phyloP scores from a whole-genome alignment of 1,284 basidiomycete genomes.

The Naganishia albida region DNA sequence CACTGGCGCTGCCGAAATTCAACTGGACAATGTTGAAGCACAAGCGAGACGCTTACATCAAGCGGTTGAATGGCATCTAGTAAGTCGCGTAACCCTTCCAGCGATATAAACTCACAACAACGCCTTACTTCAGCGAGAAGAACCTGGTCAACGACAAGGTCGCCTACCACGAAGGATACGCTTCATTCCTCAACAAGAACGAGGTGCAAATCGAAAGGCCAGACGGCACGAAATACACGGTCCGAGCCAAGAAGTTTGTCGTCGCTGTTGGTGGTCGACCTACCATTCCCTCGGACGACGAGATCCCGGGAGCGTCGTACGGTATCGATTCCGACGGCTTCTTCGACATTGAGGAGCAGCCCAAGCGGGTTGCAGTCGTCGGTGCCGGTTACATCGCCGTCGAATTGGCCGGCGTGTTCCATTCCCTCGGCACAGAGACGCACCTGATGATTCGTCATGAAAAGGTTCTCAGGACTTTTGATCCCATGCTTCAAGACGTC shows the following conservation, averaged over 20 bases:
- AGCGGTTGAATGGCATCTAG: conserved; percentile 87
- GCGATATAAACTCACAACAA: too few species aligned
- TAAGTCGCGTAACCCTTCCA: conserved; percentile 45
- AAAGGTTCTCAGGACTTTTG: conserved; percentile 87
- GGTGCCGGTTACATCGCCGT: conserved; percentile 98
- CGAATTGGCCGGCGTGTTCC: conserved; percentile 86
- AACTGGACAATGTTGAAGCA: conserved; percentile 89
- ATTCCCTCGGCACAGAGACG: conserved; percentile 83
- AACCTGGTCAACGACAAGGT: conserved; percentile 89
- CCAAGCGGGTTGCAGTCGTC: conserved; percentile 87
- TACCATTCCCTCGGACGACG: conserved; percentile 72
- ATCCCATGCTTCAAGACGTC: conserved; percentile 80
- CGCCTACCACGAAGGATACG: conserved; percentile 82
- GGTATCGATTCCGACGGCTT: conserved; percentile 96
- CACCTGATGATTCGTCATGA: conserved; percentile 89
- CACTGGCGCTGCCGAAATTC: conserved; percentile 63
- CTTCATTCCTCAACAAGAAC: conserved; percentile 67
- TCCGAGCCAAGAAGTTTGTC: conserved; percentile 73
- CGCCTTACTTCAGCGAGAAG: conserved; percentile 58
- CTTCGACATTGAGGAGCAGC: conserved; percentile 87
- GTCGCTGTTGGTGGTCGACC: conserved; percentile 87
- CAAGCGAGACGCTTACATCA: conserved; percentile 94
- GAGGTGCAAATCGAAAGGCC: conserved; percentile 67
- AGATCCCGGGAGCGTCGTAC: conserved; percentile 83
- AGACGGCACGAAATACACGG: conserved; percentile 65